A percentile compares a stretch with the other conserved stretches of the same genome.
phyloP scores from a whole-genome alignment of 345 rosid species.

The Microcos paniculata region DNA sequence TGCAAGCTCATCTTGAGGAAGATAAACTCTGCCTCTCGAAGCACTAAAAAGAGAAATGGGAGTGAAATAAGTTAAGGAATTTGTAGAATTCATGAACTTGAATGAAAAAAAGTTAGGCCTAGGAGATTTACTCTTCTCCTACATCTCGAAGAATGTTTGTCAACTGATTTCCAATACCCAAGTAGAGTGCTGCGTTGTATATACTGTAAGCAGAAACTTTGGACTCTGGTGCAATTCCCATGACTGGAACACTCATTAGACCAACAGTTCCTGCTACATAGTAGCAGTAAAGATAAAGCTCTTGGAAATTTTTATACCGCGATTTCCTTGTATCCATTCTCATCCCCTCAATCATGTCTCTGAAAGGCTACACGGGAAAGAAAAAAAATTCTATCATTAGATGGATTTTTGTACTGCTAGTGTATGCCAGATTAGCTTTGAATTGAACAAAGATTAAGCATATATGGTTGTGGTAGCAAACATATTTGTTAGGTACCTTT shows the following conservation, averaged over 20 bases:
- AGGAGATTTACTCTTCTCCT: slow-evolving; percentile 52
- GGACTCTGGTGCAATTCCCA: slow-evolving; percentile 58
- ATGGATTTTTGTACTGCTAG: neutral
- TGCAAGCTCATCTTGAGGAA: slow-evolving; percentile 61
- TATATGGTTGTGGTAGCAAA: neutral
- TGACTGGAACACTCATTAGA: slow-evolving; percentile 58
- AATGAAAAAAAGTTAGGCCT: neutral
- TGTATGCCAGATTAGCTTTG: neutral
- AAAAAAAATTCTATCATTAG: neutral
- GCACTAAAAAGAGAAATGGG: slow-evolving; percentile 29
- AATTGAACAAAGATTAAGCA: neutral
- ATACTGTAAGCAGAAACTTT: slow-evolving; percentile 29
- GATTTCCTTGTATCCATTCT: slow-evolving; percentile 53
- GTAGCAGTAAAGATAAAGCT: slow-evolving; percentile 59
- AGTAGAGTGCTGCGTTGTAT: slow-evolving; percentile 44
- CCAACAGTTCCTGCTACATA: slow-evolving; percentile 62
- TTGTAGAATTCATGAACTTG: too few relatives aligned
- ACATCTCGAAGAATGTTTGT: slow-evolving; percentile 67
- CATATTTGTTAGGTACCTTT: slow-evolving; percentile 27
- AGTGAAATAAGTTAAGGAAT: neutral
- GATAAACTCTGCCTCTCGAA: slow-evolving; percentile 54
- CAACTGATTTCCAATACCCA: slow-evolving; percentile 63
- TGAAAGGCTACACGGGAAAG: slow-evolving; percentile 41
- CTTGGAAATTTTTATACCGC: slow-evolving; percentile 47
- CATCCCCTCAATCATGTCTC: slow-evolving; percentile 68